phyloP scores from a whole-genome alignment of 163 green algal species.

The Smithsoniella earleae region DNA sequence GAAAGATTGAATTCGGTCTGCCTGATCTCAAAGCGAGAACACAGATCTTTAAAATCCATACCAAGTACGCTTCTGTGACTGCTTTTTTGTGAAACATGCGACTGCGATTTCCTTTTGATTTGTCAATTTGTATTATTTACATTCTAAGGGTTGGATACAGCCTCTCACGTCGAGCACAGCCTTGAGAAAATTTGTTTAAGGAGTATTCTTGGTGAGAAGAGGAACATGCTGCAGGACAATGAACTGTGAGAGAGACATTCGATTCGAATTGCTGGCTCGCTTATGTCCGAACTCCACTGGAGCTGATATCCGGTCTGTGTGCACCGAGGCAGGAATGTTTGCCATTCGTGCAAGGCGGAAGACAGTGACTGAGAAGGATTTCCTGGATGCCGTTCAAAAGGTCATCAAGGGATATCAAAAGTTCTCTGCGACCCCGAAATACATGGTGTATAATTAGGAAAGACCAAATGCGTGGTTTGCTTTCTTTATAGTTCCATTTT shows the following conservation, averaged over 20 bases:
- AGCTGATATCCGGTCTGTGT: slow-evolving; percentile 92
- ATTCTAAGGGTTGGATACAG: too few species aligned
- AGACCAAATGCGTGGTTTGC: too few species aligned
- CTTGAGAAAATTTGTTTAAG: too few species aligned
- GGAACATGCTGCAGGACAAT: slow-evolving; percentile 32
- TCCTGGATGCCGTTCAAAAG: slow-evolving; percentile 97
- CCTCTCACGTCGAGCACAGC: too few species aligned
- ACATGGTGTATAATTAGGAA: slow-evolving; percentile 97
- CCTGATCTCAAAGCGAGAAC: slow-evolving; percentile 90
- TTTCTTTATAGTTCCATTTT: too few species aligned
- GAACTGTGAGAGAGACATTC: slow-evolving; percentile 34
- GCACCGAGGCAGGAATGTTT: slow-evolving; percentile 97
- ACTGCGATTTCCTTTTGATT: too few species aligned
- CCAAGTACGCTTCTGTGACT: slow-evolving; percentile 93
- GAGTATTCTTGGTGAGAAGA: too few species aligned
- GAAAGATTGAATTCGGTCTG: slow-evolving; percentile 97
- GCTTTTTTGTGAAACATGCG: slow-evolving; percentile 84
- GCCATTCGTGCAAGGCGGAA: slow-evolving; percentile 92
- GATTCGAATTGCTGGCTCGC: slow-evolving; percentile 86
- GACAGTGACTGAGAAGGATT: slow-evolving; percentile 97
- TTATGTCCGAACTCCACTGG: slow-evolving; percentile 95
- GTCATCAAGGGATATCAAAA: slow-evolving; percentile 89
- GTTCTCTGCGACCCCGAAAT: slow-evolving; percentile 91
- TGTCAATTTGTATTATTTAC: too few species aligned
- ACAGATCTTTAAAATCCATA: slow-evolving; percentile 99